phyloP scores from a whole-genome alignment of 352 stramenopile genomes.

The Nothophytophthora sp. region DNA sequence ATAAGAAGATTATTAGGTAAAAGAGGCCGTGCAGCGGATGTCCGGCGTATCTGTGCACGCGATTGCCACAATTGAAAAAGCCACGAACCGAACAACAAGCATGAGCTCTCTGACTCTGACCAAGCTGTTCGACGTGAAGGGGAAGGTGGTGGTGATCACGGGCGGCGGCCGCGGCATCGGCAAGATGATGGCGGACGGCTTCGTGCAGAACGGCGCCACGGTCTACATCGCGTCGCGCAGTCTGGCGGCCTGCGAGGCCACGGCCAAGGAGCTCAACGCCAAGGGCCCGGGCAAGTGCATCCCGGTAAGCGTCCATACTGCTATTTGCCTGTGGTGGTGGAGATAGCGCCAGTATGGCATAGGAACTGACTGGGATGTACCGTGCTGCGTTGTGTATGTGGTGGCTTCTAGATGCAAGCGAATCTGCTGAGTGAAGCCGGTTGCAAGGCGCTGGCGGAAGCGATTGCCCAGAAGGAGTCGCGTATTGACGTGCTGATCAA shows the following conservation, averaged over 20 bases:
- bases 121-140: conserved; percentile 46
- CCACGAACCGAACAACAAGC: too few species aligned
- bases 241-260: conserved; percentile 76
- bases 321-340: not conserved
- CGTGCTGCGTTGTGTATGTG: not conserved
- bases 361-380: too few species aligned
- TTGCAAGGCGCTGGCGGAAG: conserved; percentile 49
- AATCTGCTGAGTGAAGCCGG: conserved; percentile 34
- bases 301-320: conserved; percentile 23
- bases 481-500: conserved; percentile 94
- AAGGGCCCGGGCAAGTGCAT: conserved; percentile 67
- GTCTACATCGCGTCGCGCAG: conserved; percentile 93
- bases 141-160: conserved; percentile 92
- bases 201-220: conserved; percentile 91
- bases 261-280: conserved; percentile 68
- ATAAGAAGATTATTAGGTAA: too few species aligned
- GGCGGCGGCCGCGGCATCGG: conserved; percentile 94
- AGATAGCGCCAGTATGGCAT: too few species aligned
- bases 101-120: conserved; percentile 24
- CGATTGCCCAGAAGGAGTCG: conserved; percentile 77
- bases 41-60: too few species aligned
- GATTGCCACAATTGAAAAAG: too few species aligned
- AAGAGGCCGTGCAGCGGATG: too few species aligned
- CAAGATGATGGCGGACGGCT: conserved; percentile 95
- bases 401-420: conserved; percentile 28